Evolutionary conservation across 345 rosid species (phyloP).

Genomic region (Gossypioides kirkii): DNA sequence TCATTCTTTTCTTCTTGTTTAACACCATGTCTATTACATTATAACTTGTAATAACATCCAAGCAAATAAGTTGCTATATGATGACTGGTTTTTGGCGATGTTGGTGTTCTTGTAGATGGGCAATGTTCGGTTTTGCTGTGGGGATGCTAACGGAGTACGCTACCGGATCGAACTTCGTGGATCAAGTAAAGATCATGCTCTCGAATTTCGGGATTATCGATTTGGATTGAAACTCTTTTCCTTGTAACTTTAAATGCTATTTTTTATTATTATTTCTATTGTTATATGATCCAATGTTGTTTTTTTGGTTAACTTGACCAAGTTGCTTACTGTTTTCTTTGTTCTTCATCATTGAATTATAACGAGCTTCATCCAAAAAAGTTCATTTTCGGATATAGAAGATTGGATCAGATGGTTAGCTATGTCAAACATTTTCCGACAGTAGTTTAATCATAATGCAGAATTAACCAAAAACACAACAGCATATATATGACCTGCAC

Average conservation of each 20-base stretch:
- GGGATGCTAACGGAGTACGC: constrained; percentile 69
- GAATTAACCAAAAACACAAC: too few species aligned
- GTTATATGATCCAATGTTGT: neutral
- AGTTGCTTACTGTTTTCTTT: neutral
- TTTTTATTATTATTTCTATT: constrained; percentile 15
- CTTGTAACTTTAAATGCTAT: constrained; percentile 7
- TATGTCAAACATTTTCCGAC: neutral
- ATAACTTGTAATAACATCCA: neutral
- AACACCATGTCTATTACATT: neutral
- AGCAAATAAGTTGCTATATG: neutral
- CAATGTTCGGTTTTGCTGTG: constrained; percentile 70
- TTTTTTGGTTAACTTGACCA: constrained; percentile 7
- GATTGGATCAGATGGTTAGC: neutral
- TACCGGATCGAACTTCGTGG: constrained; percentile 64
- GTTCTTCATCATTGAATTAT: constrained; percentile 4
- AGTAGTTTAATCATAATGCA: too few species aligned
- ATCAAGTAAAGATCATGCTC: constrained; percentile 67
- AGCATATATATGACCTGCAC: too few species aligned
- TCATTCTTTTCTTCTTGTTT: neutral
- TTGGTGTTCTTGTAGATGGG: constrained; percentile 40
- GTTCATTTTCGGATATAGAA: neutral
- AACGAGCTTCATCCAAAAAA: neutral
- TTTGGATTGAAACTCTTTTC: constrained; percentile 38
- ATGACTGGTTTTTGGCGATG: neutral
- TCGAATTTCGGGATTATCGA: constrained; percentile 65